Evolutionary conservation across 192 early-diverging fungal species (phyloP).

Genomic region (Coemansia sp.): DNA sequence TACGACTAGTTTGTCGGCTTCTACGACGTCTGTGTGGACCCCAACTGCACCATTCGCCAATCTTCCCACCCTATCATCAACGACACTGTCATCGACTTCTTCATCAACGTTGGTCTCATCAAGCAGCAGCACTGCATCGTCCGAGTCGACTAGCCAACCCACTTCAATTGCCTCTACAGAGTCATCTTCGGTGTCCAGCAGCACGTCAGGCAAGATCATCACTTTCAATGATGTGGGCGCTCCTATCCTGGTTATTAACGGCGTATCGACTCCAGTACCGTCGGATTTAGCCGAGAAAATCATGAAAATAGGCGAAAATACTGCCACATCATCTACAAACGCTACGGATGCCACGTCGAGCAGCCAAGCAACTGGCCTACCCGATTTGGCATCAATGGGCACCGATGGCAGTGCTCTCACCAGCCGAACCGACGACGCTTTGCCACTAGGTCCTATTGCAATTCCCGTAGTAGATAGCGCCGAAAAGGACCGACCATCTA

Average conservation of each 20-base stretch:
- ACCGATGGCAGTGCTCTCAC: background rate
- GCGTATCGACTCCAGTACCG: conserved; percentile 28
- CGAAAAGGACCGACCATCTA: background rate
- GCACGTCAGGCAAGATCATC: conserved; percentile 20
- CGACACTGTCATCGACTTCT: background rate
- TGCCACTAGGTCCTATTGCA: conserved; percentile 19
- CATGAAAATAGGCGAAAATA: conserved; percentile 28
- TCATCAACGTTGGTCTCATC: background rate
- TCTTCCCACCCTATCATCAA: conserved; percentile 1
- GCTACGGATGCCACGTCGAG: background rate
- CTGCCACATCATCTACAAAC: background rate
- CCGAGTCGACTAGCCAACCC: background rate
- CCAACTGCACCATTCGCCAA: conserved; percentile 24
- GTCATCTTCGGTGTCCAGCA: conserved; percentile 1
- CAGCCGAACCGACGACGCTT: conserved; percentile 4
- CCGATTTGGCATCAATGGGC: background rate
- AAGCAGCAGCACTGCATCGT: background rate
- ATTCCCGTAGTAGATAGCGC: conserved; percentile 35
- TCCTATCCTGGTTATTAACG: conserved; percentile 36
- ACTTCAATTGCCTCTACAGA: background rate
- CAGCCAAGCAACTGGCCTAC: background rate
- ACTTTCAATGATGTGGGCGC: conserved; percentile 44
- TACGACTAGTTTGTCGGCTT: background rate
- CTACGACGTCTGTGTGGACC: conserved; percentile 16
- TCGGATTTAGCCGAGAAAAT: conserved; percentile 39